Evolutionary conservation across 345 rosid genomes (phyloP).

Genomic region (Hibiscus syriacus): DNA sequence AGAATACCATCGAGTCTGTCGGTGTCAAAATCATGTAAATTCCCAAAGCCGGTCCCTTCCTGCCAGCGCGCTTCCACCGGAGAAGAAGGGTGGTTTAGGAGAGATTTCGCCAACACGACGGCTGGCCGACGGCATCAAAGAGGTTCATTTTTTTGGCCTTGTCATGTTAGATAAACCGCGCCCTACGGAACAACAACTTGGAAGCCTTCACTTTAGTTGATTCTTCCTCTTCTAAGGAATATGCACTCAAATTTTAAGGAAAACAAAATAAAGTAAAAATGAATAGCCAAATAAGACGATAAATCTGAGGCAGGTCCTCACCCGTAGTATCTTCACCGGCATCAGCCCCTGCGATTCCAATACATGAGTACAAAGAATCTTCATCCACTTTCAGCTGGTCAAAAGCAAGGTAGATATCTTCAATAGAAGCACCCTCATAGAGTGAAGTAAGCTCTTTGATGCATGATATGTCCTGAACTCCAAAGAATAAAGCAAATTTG

Average conservation of each 20-base stretch:
- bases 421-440: conserved; percentile 80
- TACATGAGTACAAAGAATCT: conserved; percentile 76
- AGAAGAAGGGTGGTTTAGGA: too few species aligned
- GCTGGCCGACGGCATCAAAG: too few species aligned
- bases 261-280: too few species aligned
- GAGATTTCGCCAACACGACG: too few species aligned
- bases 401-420: conserved; percentile 81
- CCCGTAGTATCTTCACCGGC: conserved; percentile 58
- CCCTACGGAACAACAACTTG: conserved; percentile 66
- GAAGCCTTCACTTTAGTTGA: conserved; percentile 45
- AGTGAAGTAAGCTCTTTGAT: conserved; percentile 76
- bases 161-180: conserved; percentile 91
- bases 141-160: conserved; percentile 65
- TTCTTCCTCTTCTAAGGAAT: conserved; percentile 49
- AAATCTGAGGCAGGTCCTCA: conserved; percentile 20
- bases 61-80: too few species aligned
- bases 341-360: conserved; percentile 90
- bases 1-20: too few species aligned
- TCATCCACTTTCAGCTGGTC: conserved; percentile 83
- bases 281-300: too few species aligned
- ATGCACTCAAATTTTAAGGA: too few species aligned
- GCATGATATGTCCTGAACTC: conserved; percentile 78
- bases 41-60: neutral
- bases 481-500: neutral
- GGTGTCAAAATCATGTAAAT: neutral